A percentile compares a stretch with the other conserved stretches of the same genome.
Conservation (phyloP, 805 yeast genomes). For the Torulaspora microellipsoides region DNA sequence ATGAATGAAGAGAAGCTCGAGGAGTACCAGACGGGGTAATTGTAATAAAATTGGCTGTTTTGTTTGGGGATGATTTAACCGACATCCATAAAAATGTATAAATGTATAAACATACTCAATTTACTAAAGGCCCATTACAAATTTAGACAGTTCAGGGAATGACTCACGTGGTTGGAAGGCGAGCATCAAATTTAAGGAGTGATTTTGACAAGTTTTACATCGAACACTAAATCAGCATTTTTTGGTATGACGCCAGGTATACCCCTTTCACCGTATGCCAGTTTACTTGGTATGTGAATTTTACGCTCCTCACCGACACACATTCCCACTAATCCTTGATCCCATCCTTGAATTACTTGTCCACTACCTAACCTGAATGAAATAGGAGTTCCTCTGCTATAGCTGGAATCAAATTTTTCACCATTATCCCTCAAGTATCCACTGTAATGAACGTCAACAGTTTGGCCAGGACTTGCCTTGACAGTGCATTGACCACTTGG, state of each 20-base stretch:
- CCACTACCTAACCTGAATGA: constrained; percentile 71
- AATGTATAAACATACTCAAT: no score
- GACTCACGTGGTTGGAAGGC: no score
- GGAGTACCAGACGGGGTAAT: no score
- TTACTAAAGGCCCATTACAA: no score
- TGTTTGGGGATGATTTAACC: no score
- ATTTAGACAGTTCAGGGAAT: no score
- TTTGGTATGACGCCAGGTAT: constrained; percentile 78
- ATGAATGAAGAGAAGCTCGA: no score
- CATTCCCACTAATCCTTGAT: constrained; percentile 74
- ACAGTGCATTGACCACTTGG: constrained; percentile 50
- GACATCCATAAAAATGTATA: no score
- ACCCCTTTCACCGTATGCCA: constrained; percentile 75
- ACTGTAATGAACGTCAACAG: constrained; percentile 69
- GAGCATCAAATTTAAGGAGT: not conserved
- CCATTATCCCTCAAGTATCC: constrained; percentile 64
- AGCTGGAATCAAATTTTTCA: constrained; percentile 70
- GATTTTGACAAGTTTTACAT: constrained; percentile 27
- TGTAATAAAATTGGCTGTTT: no score
- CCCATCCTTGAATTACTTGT: constrained; percentile 88
- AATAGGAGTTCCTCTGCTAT: constrained; percentile 60
- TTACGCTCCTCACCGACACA: constrained; percentile 85
- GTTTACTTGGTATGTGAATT: constrained; percentile 68
- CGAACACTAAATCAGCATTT: constrained; percentile 55
- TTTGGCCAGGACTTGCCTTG: constrained; percentile 61